A percentile compares a stretch with the other conserved stretches of the same genome.
Conservation (phyloP, 495 filamentous ascomycete genomes). For the Rhypophila decipiens region DNA sequence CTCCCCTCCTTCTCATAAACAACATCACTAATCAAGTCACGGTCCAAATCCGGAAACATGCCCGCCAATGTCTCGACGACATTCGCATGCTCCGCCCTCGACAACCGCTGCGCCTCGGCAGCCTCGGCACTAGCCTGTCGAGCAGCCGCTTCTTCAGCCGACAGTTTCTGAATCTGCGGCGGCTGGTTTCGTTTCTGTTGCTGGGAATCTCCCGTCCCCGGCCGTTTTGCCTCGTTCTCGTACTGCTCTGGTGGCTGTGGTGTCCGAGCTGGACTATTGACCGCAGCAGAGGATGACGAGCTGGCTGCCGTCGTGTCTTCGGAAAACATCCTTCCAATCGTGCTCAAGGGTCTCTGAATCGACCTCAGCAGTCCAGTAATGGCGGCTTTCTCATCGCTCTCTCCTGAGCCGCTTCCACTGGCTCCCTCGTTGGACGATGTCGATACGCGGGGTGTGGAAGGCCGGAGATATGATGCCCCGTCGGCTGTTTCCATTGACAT, state of each 20-base stretch:
- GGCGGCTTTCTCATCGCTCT: conserved; percentile 66
- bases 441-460: conserved; percentile 32
- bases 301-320: conserved; percentile 54
- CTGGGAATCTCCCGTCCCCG: background rate
- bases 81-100: conserved; percentile 76
- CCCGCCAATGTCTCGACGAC: conserved; percentile 87
- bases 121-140: conserved; percentile 88
- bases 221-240: too few relatives aligned
- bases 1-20: conserved; percentile 86
- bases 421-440: conserved; percentile 37
- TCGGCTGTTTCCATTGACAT: conserved; percentile 43
- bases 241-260: conserved; percentile 48
- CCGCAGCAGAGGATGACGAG: conserved; percentile 30
- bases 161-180: conserved; percentile 39
- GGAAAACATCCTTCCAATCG: conserved; percentile 95
- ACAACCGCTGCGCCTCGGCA: conserved; percentile 80
- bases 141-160: conserved; percentile 86
- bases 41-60: conserved; percentile 90
- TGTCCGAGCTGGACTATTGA: conserved; percentile 45
- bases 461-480: conserved; percentile 17
- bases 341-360: conserved; percentile 85
- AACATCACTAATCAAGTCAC: conserved; percentile 89
- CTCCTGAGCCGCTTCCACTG: conserved; percentile 21
- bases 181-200: conserved; percentile 9
- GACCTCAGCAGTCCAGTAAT: conserved; percentile 82